These are phyloP conservation scores for Emydomyces testavorans DNA, from an alignment of 2,329 filamentous ascomycete genomes.

Conservation along the genomic window DNA sequence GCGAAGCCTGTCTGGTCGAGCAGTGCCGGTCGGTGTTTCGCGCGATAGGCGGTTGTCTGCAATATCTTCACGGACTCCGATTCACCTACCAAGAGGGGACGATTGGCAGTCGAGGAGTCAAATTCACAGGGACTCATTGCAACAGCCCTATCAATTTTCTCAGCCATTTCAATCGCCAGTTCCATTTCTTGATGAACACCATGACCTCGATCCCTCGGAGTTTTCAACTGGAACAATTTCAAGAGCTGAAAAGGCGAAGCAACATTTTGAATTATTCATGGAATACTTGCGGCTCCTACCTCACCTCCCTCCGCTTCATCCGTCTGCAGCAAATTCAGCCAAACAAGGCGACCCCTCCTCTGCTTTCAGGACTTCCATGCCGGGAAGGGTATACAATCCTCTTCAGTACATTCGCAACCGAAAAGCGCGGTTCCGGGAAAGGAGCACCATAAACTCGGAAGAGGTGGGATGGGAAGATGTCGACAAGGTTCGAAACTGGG, in stretches of 20 bases:
- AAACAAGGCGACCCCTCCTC: slow-evolving; percentile 14
- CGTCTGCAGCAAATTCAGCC: slow-evolving; percentile 4
- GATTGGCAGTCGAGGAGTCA: not conserved
- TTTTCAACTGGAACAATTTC: slow-evolving; percentile 71
- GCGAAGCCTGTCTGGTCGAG: slow-evolving; percentile 11
- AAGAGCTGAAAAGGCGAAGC: slow-evolving; percentile 72
- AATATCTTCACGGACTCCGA: not conserved
- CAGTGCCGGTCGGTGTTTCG: slow-evolving; percentile 1
- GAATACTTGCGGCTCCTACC: slow-evolving; percentile 75
- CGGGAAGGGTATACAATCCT: slow-evolving; percentile 71
- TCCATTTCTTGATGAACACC: slow-evolving; percentile 15
- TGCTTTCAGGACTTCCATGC: not conserved
- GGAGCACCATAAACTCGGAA: slow-evolving; percentile 61
- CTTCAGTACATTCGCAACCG: slow-evolving; percentile 86
- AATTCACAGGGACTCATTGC: no score
- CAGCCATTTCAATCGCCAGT: not conserved
- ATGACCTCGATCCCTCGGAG: slow-evolving; percentile 27
- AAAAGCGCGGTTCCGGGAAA: slow-evolving; percentile 68
- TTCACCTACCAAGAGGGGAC: not conserved
- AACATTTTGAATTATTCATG: slow-evolving; percentile 71
- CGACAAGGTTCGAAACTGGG: slow-evolving; percentile 60
- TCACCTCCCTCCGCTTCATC: slow-evolving; percentile 57
- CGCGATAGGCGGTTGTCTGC: slow-evolving; percentile 9
- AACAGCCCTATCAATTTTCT: not conserved
- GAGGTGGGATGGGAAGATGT: slow-evolving; percentile 67